phyloP scores from a whole-genome alignment of 345 rosid species.

The Luvunga scandens region DNA sequence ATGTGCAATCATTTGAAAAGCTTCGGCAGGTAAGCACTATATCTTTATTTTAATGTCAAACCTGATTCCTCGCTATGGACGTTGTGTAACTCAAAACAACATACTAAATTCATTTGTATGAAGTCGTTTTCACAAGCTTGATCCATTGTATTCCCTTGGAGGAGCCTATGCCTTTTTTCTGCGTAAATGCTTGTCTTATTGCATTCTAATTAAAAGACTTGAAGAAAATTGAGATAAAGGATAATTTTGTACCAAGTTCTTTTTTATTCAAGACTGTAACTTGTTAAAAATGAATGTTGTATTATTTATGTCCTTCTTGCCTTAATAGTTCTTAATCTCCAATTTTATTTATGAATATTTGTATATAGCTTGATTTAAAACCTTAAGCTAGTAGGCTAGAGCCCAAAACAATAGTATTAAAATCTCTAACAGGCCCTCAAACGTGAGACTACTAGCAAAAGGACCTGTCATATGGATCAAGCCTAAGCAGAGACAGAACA shows the following conservation, averaged over 20 bases:
- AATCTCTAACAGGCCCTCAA: no score
- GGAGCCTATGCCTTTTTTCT: neutral
- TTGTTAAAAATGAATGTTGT: neutral
- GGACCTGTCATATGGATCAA: no score
- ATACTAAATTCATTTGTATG: neutral
- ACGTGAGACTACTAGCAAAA: no score
- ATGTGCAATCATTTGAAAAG: conserved; percentile 97
- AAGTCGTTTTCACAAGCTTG: neutral
- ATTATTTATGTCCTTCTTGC: neutral
- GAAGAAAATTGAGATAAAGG: neutral
- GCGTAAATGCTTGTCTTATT: neutral
- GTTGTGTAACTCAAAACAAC: neutral
- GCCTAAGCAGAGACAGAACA: no score
- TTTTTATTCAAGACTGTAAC: neutral
- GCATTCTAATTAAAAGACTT: neutral
- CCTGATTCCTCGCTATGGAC: neutral
- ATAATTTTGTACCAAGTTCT: neutral
- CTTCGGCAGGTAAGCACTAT: conserved; percentile 77
- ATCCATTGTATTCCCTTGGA: neutral
- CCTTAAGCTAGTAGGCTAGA: no score
- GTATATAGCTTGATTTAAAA: no score
- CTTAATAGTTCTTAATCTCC: neutral
- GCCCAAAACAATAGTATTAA: no score
- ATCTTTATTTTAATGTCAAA: neutral
- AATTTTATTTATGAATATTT: neutral